A percentile compares a stretch with the other conserved stretches of the same genome.
These are phyloP conservation scores for Lentinula aciculospora DNA, from an alignment of 768 basidiomycete species.

Conservation along the genomic window DNA sequence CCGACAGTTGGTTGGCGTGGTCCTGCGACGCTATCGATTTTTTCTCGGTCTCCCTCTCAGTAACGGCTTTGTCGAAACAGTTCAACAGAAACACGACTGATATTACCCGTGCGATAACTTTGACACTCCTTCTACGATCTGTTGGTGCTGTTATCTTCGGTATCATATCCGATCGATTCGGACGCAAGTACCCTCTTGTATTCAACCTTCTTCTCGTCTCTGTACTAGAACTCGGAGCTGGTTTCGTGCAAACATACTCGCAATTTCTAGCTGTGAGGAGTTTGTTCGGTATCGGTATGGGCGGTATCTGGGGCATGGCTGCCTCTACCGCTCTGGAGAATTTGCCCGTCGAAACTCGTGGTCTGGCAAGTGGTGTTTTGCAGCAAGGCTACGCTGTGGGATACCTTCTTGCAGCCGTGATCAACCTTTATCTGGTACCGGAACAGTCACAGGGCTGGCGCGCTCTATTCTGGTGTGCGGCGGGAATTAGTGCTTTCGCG, in stretches of 20 bases:
- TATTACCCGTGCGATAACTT: conserved; percentile 68
- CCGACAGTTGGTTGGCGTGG: conserved; percentile 74
- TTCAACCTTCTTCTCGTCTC: conserved; percentile 66
- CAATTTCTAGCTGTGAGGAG: conserved; percentile 81
- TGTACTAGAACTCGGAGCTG: conserved; percentile 70
- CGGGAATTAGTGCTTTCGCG: conserved; percentile 65
- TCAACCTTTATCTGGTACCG: conserved; percentile 67
- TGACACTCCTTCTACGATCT: conserved; percentile 89
- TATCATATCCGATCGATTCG: conserved; percentile 75
- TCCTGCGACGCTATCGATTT: conserved; percentile 85
- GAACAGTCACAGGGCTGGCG: conserved; percentile 54
- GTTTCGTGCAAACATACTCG: conserved; percentile 71
- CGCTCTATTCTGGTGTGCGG: conserved; percentile 73
- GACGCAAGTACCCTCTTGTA: conserved; percentile 92
- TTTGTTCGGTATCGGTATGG: conserved; percentile 86
- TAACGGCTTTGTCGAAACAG: conserved; percentile 38
- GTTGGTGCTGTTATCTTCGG: conserved; percentile 82
- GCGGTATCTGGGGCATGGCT: conserved; percentile 84
- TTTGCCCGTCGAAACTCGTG: conserved; percentile 81
- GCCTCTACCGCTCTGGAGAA: conserved; percentile 84
- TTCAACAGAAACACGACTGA: conserved; percentile 35
- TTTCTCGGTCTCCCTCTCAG: conserved; percentile 67
- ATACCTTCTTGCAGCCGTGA: conserved; percentile 74
- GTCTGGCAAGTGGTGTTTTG: conserved; percentile 76
- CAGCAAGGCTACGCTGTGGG: conserved; percentile 90